phyloP scores from a whole-genome alignment of 78 protist species.

The Tieghemostelium lacteum region DNA sequence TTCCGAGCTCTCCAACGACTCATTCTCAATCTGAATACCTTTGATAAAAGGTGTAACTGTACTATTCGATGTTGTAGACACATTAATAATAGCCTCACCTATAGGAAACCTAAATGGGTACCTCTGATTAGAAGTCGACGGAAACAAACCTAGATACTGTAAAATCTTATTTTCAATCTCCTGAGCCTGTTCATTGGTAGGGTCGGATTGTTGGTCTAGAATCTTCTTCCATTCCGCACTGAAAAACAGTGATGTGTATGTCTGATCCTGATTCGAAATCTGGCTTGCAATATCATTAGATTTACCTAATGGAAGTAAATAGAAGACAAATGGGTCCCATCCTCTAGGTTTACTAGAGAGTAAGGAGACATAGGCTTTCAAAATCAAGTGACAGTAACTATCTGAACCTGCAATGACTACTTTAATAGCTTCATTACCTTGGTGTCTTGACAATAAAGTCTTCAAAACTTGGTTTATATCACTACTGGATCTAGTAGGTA shows the following conservation, averaged over 20 bases:
- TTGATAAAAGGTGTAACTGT: slow-evolving; percentile 44
- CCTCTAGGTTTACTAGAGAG: slow-evolving; percentile 58
- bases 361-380: slow-evolving; percentile 20
- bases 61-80: slow-evolving; percentile 1
- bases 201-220: slow-evolving; percentile 13
- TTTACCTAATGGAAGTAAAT: slow-evolving; percentile 63
- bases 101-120: slow-evolving; percentile 45
- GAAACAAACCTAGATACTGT: neutral
- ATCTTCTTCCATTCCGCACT: slow-evolving; percentile 54
- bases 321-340: slow-evolving; percentile 66
- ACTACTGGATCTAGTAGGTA: slow-evolving; percentile 17
- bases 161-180: slow-evolving; percentile 36
- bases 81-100: slow-evolving; percentile 49
- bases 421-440: slow-evolving; percentile 3
- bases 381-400: slow-evolving; percentile 18
- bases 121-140: neutral
- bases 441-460: neutral
- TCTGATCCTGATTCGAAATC: slow-evolving; percentile 27
- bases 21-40: slow-evolving; percentile 18
- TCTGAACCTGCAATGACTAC: slow-evolving; percentile 54
- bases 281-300: slow-evolving; percentile 47
- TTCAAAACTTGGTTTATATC: slow-evolving; percentile 24
- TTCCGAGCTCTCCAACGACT: neutral
- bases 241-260: slow-evolving; percentile 23
- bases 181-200: neutral